Conservation (phyloP, 2,329 filamentous ascomycete genomes). For the Dendrostoma leiphaemia region DNA sequence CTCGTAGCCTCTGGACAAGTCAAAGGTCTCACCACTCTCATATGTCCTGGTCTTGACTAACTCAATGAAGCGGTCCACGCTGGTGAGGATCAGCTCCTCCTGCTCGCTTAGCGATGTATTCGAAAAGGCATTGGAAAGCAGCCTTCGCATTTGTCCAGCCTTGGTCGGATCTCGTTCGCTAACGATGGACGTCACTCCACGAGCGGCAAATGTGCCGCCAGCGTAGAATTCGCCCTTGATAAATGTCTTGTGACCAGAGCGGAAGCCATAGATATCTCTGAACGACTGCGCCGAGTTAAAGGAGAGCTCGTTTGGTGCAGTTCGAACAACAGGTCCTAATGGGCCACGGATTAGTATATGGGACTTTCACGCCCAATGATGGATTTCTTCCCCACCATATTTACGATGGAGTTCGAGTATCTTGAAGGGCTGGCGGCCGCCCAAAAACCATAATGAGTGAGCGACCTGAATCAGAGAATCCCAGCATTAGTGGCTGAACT, state of each 20-base stretch:
- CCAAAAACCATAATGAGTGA: too few species aligned
- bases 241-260: conserved; percentile 19
- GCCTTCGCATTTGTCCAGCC: conserved; percentile 23
- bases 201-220: conserved; percentile 22
- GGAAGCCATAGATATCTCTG: conserved; percentile 20
- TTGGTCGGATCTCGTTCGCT: conserved; percentile 22
- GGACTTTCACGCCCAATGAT: background rate
- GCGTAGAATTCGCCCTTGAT: conserved; percentile 26
- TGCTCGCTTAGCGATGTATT: conserved; percentile 27
- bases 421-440: too few species aligned
- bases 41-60: background rate
- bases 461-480: too few species aligned
- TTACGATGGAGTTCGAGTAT: too few species aligned
- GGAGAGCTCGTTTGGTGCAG: background rate
- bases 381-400: too few species aligned
- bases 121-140: conserved; percentile 26
- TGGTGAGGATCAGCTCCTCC: conserved; percentile 22
- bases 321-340: too few species aligned
- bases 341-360: too few species aligned
- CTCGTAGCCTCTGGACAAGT: conserved; percentile 6
- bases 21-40: conserved; percentile 12
- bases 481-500: too few species aligned
- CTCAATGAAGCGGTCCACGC: conserved; percentile 22
- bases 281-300: background rate
- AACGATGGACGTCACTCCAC: conserved; percentile 21